These are phyloP conservation scores for Clonostachys sp. DNA, from an alignment of 2,329 filamentous ascomycete species.

Conservation along the genomic window DNA sequence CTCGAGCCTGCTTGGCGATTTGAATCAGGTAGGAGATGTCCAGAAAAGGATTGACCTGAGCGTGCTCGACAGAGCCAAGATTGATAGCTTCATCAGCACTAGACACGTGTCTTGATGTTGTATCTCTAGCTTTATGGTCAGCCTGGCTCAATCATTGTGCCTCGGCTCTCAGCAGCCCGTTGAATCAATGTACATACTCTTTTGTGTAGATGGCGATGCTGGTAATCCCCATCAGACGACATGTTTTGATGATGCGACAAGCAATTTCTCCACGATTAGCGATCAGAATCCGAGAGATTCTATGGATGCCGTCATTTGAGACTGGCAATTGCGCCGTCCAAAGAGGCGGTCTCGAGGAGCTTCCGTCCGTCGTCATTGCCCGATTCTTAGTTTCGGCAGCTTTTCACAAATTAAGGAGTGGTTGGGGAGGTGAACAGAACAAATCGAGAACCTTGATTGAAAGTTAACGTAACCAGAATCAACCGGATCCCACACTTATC, in stretches of 20 bases:
- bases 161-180: no score
- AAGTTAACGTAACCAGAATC: no score
- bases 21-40: slow-evolving; percentile 57
- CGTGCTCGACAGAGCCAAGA: slow-evolving; percentile 40
- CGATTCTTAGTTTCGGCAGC: no score
- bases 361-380: no score
- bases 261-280: slow-evolving; percentile 76
- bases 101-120: slow-evolving; percentile 60
- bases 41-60: slow-evolving; percentile 49
- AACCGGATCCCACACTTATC: no score
- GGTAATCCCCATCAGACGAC: slow-evolving; percentile 60
- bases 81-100: slow-evolving; percentile 64
- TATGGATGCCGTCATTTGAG: no score
- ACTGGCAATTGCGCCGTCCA: no score
- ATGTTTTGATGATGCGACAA: slow-evolving; percentile 64
- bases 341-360: no score
- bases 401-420: no score
- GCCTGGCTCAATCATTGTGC: no score
- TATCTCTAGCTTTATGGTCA: slow-evolving; percentile 36
- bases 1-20: slow-evolving; percentile 40
- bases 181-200: slow-evolving; percentile 11
- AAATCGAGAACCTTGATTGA: no score
- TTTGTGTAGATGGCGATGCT: slow-evolving; percentile 67
- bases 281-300: slow-evolving; percentile 40
- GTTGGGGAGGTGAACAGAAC: no score